Evolutionary conservation across 1,284 basidiomycete species (phyloP).

Genomic region (Microbotryum scabiosae): DNA sequence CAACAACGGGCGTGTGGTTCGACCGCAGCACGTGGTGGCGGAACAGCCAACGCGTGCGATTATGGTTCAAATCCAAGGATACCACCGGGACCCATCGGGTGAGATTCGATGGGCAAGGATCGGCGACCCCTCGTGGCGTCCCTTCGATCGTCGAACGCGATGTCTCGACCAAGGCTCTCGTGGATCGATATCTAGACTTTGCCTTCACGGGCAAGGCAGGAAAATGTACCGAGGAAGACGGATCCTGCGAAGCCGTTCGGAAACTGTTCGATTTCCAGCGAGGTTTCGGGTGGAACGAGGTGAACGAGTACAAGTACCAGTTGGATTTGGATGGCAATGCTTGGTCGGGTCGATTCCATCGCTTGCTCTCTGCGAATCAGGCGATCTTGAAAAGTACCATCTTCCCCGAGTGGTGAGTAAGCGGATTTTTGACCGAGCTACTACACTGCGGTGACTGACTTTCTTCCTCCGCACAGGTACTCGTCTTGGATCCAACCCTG

Average conservation of each 20-base stretch:
- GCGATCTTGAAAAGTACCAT: constrained; percentile 34
- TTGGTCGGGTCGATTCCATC: constrained; percentile 38
- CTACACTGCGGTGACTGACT: background rate
- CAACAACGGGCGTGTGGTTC: constrained; percentile 43
- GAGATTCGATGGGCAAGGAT: constrained; percentile 14
- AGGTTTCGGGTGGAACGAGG: constrained; percentile 32
- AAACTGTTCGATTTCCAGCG: constrained; percentile 38
- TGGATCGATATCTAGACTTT: constrained; percentile 33
- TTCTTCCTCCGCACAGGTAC: constrained; percentile 21
- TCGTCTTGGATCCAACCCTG: constrained; percentile 37
- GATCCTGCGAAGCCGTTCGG: constrained; percentile 39
- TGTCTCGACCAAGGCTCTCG: constrained; percentile 13
- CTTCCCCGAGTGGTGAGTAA: constrained; percentile 35
- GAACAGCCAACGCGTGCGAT: constrained; percentile 41
- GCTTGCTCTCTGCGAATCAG: constrained; percentile 36
- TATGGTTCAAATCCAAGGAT: constrained; percentile 34
- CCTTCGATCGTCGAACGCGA: constrained; percentile 16
- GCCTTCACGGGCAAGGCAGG: constrained; percentile 32
- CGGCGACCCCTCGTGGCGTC: background rate
- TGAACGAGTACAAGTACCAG: constrained; percentile 41
- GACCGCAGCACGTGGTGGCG: constrained; percentile 39
- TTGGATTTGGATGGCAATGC: constrained; percentile 46
- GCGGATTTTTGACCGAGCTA: background rate
- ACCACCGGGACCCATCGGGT: constrained; percentile 11
- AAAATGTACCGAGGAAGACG: constrained; percentile 41